Percentiles rank a stretch among this genome's conserved stretches.
Evolutionary conservation across 169 alveolate species (phyloP).

Genomic region (Fabrea salina): DNA sequence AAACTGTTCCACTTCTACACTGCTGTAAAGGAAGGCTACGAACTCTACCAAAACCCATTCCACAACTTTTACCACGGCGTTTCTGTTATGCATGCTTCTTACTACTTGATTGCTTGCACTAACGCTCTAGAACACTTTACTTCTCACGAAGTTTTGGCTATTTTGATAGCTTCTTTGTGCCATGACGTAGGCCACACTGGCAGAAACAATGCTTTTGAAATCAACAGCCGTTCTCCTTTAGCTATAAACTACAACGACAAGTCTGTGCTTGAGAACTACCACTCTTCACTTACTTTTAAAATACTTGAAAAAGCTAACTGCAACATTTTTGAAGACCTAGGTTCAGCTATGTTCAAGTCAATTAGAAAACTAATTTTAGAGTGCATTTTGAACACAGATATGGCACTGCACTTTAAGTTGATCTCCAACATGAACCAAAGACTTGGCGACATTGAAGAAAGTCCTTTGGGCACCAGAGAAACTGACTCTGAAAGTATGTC

Average conservation of each 20-base stretch:
- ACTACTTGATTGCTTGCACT: neutral
- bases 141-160: neutral
- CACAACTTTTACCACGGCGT: slow-evolving; percentile 17
- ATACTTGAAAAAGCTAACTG: neutral
- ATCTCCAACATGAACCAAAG: neutral
- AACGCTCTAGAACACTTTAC: neutral
- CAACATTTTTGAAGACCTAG: neutral
- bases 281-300: slow-evolving; percentile 72
- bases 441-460: neutral
- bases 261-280: slow-evolving; percentile 81
- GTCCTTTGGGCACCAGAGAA: neutral
- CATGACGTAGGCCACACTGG: slow-evolving; percentile 87
- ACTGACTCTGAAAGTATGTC: neutral
- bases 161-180: slow-evolving; percentile 32
- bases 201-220: slow-evolving; percentile 65
- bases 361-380: neutral
- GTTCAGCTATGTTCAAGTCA: neutral
- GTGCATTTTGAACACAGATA: neutral
- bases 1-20: neutral
- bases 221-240: slow-evolving; percentile 60
- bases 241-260: slow-evolving; percentile 79
- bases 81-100: neutral
- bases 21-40: slow-evolving; percentile 6
- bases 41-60: neutral
- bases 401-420: slow-evolving; percentile 7